phyloP scores from a whole-genome alignment of 2,329 filamentous ascomycete species.

The Fusarium papillatum region DNA sequence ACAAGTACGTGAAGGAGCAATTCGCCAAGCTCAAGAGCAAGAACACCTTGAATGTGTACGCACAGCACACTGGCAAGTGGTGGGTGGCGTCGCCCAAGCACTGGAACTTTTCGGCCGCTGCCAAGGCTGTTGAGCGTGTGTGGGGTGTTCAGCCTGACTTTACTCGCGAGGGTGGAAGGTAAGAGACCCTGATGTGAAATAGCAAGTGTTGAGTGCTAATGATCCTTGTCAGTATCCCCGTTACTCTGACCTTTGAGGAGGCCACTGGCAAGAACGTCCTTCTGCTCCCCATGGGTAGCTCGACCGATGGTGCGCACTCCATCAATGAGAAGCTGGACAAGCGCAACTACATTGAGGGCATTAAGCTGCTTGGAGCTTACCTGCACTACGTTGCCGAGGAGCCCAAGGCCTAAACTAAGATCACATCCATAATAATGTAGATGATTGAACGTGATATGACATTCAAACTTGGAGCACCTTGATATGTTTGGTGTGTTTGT shows the following conservation, averaged over 20 bases:
- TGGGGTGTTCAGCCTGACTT: slow-evolving; percentile 95
- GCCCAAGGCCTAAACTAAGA: slow-evolving; percentile 61
- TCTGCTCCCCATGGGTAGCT: slow-evolving; percentile 96
- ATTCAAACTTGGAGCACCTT: background rate
- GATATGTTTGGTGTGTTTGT: background rate
- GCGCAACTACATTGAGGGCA: slow-evolving; percentile 98
- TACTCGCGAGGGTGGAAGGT: slow-evolving; percentile 94
- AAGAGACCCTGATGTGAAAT: slow-evolving; percentile 47
- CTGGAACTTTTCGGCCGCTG: slow-evolving; percentile 97
- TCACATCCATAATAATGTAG: slow-evolving; percentile 8
- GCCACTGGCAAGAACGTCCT: slow-evolving; percentile 98
- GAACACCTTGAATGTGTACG: slow-evolving; percentile 86
- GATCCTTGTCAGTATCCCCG: slow-evolving; percentile 78
- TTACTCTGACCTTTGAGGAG: slow-evolving; percentile 97
- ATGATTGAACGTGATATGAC: slow-evolving; percentile 27
- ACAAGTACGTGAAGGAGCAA: slow-evolving; percentile 84
- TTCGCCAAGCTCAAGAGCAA: slow-evolving; percentile 93
- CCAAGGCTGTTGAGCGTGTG: slow-evolving; percentile 96
- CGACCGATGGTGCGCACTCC: slow-evolving; percentile 95
- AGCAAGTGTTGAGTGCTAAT: slow-evolving; percentile 34
- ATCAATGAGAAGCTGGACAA: slow-evolving; percentile 99
- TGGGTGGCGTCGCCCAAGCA: slow-evolving; percentile 98
- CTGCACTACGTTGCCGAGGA: slow-evolving; percentile 97
- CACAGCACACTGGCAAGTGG: slow-evolving; percentile 97
- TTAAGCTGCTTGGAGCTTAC: slow-evolving; percentile 94